phyloP scores from a whole-genome alignment of 345 rosid species.

The Sonneratia alba region DNA sequence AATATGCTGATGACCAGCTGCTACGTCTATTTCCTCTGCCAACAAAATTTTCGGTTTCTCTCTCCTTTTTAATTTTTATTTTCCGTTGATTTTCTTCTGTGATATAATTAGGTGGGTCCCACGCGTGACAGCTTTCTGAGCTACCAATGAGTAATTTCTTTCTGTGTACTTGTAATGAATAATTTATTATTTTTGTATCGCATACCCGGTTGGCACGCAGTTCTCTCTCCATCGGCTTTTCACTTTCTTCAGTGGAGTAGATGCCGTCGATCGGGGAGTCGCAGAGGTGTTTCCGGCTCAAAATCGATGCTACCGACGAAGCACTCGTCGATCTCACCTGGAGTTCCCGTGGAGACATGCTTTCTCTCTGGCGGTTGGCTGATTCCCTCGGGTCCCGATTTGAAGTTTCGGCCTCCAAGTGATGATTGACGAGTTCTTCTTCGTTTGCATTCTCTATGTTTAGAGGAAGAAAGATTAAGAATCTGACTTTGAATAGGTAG shows the following conservation, averaged over 20 bases:
- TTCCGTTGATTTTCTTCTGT: no score
- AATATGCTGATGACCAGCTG: no score
- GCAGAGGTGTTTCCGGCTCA: background rate
- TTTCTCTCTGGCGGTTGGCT: background rate
- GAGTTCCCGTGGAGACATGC: background rate
- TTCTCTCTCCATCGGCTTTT: background rate
- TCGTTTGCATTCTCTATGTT: background rate
- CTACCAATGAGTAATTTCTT: no score
- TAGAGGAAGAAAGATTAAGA: background rate
- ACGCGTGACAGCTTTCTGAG: no score
- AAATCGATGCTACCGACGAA: conserved; percentile 1
- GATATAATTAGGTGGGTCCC: no score
- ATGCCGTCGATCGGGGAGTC: background rate
- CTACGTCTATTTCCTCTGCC: no score
- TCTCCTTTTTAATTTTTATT: no score
- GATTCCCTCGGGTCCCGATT: background rate
- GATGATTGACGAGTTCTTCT: background rate
- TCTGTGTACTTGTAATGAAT: no score
- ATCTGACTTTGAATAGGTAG: background rate
- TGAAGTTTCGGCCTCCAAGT: background rate
- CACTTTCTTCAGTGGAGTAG: background rate
- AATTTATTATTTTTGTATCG: no score
- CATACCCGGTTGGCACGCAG: no score
- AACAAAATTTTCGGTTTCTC: no score
- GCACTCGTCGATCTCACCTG: background rate